Evolutionary conservation across 441 rosid genomes (phyloP).

Genomic region (Populus hybrid): DNA sequence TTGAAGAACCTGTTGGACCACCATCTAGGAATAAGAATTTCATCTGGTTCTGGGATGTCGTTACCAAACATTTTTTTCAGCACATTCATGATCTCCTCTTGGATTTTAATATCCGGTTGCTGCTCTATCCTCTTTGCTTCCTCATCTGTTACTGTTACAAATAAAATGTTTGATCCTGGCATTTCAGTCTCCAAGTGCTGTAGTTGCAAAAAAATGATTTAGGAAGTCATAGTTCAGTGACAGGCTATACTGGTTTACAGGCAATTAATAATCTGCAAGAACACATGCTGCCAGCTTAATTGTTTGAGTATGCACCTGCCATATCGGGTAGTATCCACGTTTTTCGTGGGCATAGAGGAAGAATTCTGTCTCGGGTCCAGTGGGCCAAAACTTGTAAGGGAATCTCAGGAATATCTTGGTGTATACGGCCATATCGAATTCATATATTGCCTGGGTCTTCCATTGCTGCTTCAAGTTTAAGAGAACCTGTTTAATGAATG

Average conservation of each 20-base stretch:
- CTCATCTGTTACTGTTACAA: constrained; percentile 25
- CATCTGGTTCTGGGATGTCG: constrained; percentile 18
- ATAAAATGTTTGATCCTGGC: too few species aligned
- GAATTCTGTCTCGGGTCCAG: constrained; percentile 27
- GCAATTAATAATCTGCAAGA: not conserved
- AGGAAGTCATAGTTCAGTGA: not conserved
- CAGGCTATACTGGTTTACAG: not conserved
- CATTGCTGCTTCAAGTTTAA: constrained; percentile 16
- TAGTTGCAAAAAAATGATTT: not conserved
- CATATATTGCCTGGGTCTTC: constrained; percentile 25
- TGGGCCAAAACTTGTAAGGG: constrained; percentile 31
- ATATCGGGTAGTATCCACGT: constrained; percentile 29
- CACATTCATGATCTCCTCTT: constrained; percentile 24
- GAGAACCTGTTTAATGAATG: not conserved
- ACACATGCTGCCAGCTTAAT: too few species aligned
- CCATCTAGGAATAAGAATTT: constrained; percentile 32
- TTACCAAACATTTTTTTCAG: constrained; percentile 26
- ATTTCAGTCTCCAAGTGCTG: constrained; percentile 30
- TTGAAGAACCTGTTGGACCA: constrained; percentile 20
- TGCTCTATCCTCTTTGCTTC: constrained; percentile 30
- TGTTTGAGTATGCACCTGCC: constrained; percentile 24
- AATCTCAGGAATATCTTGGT: constrained; percentile 34
- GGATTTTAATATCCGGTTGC: constrained; percentile 15
- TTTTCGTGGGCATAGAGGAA: constrained; percentile 28
- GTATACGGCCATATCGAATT: constrained; percentile 22